A percentile compares a stretch with the other conserved stretches of the same genome.
These are phyloP conservation scores for Saccharum officinarum DNA, from an alignment of 176 grass and related monocot species.

Conservation along the genomic window DNA sequence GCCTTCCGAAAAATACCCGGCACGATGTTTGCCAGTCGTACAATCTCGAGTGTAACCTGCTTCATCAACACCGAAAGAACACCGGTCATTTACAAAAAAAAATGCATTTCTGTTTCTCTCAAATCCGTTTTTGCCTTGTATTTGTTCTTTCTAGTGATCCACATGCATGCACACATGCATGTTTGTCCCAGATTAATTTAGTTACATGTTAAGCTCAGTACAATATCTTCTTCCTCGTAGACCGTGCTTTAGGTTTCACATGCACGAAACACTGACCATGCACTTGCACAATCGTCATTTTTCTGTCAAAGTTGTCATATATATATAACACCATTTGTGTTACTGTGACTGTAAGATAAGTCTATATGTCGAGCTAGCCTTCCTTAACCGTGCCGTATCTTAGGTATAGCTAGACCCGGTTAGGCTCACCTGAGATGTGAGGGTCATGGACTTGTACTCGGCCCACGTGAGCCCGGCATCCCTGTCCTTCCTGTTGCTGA, in stretches of 20 bases:
- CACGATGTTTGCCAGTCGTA: constrained; percentile 77
- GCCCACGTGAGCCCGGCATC: constrained; percentile 70
- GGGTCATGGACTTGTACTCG: constrained; percentile 87
- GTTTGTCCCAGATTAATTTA: not conserved
- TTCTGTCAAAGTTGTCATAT: not conserved
- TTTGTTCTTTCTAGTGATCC: not conserved
- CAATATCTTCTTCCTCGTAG: constrained; percentile 11
- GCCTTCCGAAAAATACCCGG: constrained; percentile 80
- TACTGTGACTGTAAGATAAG: not conserved
- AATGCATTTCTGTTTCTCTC: not conserved
- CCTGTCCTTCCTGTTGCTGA: constrained; percentile 52
- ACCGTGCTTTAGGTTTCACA: not conserved
- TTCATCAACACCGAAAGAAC: constrained; percentile 32
- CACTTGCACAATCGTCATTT: constrained; percentile 19
- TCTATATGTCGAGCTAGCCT: not conserved
- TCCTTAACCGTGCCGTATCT: constrained; percentile 3
- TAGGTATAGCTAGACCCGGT: not conserved
- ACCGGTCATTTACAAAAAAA: not conserved
- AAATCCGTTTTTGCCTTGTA: constrained; percentile 7
- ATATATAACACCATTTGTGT: no score
- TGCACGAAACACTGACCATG: constrained; percentile 14
- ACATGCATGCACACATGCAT: not conserved
- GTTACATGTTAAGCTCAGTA: not conserved
- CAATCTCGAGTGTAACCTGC: constrained; percentile 59
- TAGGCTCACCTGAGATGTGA: constrained; percentile 78